These are phyloP conservation scores for Rhynchosporium agropyri DNA, from an alignment of 2,329 filamentous ascomycete species.

Conservation along the genomic window DNA sequence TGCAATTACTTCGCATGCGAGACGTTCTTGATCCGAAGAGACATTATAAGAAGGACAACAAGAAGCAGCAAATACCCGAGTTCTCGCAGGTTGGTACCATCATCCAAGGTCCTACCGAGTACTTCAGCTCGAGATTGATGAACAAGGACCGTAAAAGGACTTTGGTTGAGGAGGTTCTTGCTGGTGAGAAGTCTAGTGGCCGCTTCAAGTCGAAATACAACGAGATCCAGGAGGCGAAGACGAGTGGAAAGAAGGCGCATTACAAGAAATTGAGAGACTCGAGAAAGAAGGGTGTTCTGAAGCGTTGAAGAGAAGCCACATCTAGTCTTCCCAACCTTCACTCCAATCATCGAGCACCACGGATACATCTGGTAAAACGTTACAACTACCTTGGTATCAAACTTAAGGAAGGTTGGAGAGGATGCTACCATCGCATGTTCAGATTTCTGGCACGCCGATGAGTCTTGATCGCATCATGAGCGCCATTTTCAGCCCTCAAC, in stretches of 20 bases:
- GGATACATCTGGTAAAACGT: background rate
- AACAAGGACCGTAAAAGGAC: constrained; percentile 88
- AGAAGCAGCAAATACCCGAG: constrained; percentile 69
- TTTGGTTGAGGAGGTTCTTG: constrained; percentile 82
- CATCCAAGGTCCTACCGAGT: constrained; percentile 86
- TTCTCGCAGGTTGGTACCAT: constrained; percentile 90
- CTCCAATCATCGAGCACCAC: background rate
- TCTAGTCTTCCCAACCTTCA: background rate
- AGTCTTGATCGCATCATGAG: too few species aligned
- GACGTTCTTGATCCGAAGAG: constrained; percentile 85
- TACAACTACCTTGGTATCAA: too few species aligned
- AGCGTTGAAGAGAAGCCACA: constrained; percentile 10
- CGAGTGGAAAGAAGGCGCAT: constrained; percentile 84
- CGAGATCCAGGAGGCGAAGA: constrained; percentile 80
- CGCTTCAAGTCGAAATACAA: constrained; percentile 88
- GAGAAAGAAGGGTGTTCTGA: constrained; percentile 31
- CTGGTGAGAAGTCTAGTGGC: constrained; percentile 62
- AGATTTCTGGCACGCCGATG: too few species aligned
- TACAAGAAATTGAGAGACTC: constrained; percentile 75
- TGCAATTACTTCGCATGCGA: constrained; percentile 88
- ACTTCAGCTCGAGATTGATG: constrained; percentile 75
- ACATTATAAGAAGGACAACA: constrained; percentile 63
- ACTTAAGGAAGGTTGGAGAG: too few species aligned
- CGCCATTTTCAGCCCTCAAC: too few species aligned
- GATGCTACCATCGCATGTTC: too few species aligned